Evolutionary conservation across 176 grass and related monocot species (phyloP).

Genomic region (Ensete ventricosum): DNA sequence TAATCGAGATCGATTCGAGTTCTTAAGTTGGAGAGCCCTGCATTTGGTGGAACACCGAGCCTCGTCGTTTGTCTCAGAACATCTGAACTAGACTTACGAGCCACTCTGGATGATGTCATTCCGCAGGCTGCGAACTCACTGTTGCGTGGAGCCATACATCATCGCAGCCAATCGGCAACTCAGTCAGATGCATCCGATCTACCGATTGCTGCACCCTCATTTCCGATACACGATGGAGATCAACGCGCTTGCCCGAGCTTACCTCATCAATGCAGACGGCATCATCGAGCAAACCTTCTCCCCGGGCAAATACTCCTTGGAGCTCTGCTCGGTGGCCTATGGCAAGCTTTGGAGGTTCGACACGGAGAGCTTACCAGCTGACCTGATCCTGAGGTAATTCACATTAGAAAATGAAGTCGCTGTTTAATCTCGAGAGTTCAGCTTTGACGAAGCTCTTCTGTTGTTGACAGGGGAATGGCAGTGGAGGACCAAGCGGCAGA

Average conservation of each 20-base stretch:
- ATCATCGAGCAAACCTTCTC: constrained; percentile 69
- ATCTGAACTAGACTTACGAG: background rate
- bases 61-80: too few species aligned
- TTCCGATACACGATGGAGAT: constrained; percentile 96
- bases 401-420: background rate
- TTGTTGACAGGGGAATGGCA: constrained; percentile 49
- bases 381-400: constrained; percentile 40
- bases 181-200: constrained; percentile 70
- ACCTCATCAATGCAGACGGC: constrained; percentile 59
- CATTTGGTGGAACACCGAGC: too few species aligned
- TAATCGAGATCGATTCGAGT: too few species aligned
- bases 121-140: constrained; percentile 61
- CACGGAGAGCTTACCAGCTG: constrained; percentile 67
- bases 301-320: constrained; percentile 42
- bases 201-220: constrained; percentile 73
- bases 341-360: constrained; percentile 60
- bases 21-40: too few species aligned
- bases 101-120: background rate
- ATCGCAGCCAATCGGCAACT: constrained; percentile 74
- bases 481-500: constrained; percentile 31
- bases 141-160: constrained; percentile 75
- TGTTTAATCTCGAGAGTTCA: too few species aligned
- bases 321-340: constrained; percentile 66
- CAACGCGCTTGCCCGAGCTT: constrained; percentile 51
- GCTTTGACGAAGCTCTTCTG: background rate